Percentiles rank a stretch among this genome's conserved stretches.
phyloP scores from a whole-genome alignment of 1,284 basidiomycete species.

The Trichosporon faecale region DNA sequence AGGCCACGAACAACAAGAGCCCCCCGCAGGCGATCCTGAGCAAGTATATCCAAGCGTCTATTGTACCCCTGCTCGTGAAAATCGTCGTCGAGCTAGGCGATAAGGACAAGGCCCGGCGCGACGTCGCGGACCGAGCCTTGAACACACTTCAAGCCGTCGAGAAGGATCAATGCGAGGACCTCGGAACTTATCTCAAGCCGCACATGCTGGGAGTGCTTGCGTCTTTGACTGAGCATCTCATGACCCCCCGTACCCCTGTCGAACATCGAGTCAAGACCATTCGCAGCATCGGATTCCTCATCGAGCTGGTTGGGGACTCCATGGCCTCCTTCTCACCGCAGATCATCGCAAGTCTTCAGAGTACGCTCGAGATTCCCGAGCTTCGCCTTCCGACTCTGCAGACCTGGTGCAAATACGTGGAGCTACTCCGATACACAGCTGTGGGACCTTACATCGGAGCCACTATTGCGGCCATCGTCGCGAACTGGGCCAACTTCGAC shows the following conservation, averaged over 20 bases:
- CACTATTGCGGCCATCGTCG: conserved; percentile 79
- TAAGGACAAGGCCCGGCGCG: conserved; percentile 58
- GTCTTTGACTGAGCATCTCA: conserved; percentile 72
- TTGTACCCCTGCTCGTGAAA: conserved; percentile 66
- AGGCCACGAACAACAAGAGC: conserved; percentile 21
- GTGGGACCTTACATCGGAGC: conserved; percentile 81
- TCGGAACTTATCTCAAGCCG: conserved; percentile 64
- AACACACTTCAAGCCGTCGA: conserved; percentile 62
- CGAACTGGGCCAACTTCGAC: conserved; percentile 69
- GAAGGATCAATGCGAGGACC: conserved; percentile 41
- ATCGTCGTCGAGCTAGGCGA: conserved; percentile 75
- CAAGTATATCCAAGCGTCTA: conserved; percentile 59
- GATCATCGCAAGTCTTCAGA: conserved; percentile 97
- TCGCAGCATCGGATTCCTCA: conserved; percentile 72
- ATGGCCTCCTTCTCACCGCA: conserved; percentile 74
- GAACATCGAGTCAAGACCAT: conserved; percentile 69
- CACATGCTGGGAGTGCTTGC: conserved; percentile 80
- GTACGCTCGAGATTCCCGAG: conserved; percentile 66
- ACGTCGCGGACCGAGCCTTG: conserved; percentile 56
- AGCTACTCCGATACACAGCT: conserved; percentile 66
- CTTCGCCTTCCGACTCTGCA: conserved; percentile 74
- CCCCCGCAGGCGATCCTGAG: conserved; percentile 19
- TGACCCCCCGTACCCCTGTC: conserved; percentile 67
- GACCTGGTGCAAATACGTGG: conserved; percentile 79
- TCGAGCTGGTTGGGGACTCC: conserved; percentile 66